Percentiles rank a stretch among this genome's conserved stretches.
Conservation (phyloP, 306 rosid genomes). For the Pueraria montana region DNA sequence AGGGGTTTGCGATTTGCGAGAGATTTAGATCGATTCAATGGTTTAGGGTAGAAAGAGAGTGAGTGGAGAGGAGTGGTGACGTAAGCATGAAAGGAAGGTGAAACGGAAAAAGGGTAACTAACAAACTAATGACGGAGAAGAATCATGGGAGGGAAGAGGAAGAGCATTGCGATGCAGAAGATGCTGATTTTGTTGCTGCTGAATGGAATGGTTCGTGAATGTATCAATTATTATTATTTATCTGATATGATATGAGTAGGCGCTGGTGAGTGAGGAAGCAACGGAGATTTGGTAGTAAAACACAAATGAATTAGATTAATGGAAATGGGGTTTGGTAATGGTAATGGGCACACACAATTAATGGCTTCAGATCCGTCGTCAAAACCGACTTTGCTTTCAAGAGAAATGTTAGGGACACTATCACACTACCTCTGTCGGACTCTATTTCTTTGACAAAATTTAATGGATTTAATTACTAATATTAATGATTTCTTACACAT, state of each 20-base stretch:
- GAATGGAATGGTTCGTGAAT: slow-evolving; percentile 4
- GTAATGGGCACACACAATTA: background rate
- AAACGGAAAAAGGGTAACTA: slow-evolving; percentile 11
- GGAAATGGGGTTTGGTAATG: slow-evolving; percentile 31
- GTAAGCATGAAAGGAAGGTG: background rate
- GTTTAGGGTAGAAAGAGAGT: slow-evolving; percentile 37
- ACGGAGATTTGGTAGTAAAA: slow-evolving; percentile 15
- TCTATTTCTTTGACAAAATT: background rate
- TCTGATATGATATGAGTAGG: background rate
- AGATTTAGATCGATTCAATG: slow-evolving; percentile 47
- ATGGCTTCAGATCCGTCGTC: slow-evolving; percentile 1
- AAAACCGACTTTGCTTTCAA: background rate
- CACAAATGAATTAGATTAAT: background rate
- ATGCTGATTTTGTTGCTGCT: background rate
- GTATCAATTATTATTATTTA: no score
- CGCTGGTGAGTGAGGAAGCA: slow-evolving; percentile 10
- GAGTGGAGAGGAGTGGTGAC: slow-evolving; percentile 15
- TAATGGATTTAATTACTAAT: background rate
- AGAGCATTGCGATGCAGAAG: slow-evolving; percentile 7
- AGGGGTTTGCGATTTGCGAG: slow-evolving; percentile 35
- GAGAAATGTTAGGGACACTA: slow-evolving; percentile 3
- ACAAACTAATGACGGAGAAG: background rate
- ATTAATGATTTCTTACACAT: no score
- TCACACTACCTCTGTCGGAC: background rate
- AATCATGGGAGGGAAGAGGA: background rate